Base-by-base conservation (phyloP, 768 basidiomycete genomes). In the Mycena indigotica region DNA sequence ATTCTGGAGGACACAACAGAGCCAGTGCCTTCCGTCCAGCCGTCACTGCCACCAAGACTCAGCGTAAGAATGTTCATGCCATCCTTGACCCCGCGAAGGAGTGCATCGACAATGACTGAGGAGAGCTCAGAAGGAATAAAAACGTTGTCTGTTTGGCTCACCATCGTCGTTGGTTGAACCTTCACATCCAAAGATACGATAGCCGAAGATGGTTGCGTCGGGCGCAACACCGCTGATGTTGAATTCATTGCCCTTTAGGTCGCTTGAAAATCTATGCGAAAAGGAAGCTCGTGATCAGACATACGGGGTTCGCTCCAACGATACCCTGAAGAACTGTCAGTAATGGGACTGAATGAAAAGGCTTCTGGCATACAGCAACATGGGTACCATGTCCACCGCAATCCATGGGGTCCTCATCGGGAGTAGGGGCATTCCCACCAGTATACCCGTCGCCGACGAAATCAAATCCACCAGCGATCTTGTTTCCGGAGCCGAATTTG, bases 151-250 rank as follows among this genome's bases (percentile, higher is more conserved):
- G 15, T 13, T 1, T 30, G 28, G 67, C 76, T 41, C 62, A 87
- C 85, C 69, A 69, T 86, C 78, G 63, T 84, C 79, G 46, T 73
- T 76, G 56, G 81, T 76, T 10, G 57, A 67, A 0, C 84, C 84
- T 2, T 52, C 61, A 66, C 89, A 90, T 2, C 84, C 83, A 65
- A 87, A 88, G 8, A 89, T 74, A 50, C 85, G 70, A 72, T 85
- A 86, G 4, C 78, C 67, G 3, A 73, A 78, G 32, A 88, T 69
- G 2, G 78, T 78, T 0, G 87, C 84, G 1, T 78, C 76, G 56
- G 80, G 87, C 2, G 89, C 88, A 38, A 88, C 87, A 53, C 89
- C 89, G 48, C 82, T 84, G 65, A 89, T 82, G 70, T 84, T 84
- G 75, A 82, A 87, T 30, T 69, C 65, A 65, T 88, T 89, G 45